Evolutionary conservation across 768 basidiomycete genomes (phyloP), one percentile per base, ranked within the genome.

Genomic region (Tephrocybe sp.): DNA sequence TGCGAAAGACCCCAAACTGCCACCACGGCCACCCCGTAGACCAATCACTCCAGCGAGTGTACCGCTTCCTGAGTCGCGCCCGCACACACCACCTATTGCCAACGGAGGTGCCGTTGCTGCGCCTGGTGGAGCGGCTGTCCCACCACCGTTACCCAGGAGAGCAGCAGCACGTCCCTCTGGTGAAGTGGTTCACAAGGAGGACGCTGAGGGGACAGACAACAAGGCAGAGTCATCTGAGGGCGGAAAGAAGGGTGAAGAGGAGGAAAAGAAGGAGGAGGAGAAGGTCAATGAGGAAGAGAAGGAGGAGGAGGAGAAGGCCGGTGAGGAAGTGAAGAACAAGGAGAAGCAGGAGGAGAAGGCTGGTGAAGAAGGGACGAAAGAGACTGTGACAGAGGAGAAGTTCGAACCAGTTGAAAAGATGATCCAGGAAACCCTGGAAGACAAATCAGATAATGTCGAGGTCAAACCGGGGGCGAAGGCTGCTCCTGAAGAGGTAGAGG

Each of bases 91-190:
- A 44, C 64, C 60, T 22, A 56, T 55, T 3, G 41, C 31, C 11
- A 21, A 24, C 41, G 30, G 44, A 19, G 39, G 21, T 9, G 27
- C 15, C 33, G 33, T 55, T 39, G 40, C 43, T 3, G 67, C 70
- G 13, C 52, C 57, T 18, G 55, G 52, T 12, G 53, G 52, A 15
- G 53, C 24, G 5, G 47, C 56, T 16, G 58, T 65, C 3, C 75
- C 76, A 5, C 86, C 86, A 0, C 86, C 86, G 2, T 63, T 89
- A 19, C 86, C 86, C 0, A 74, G 83, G 34, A 71, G 86, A 38
- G 86, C 86, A 0, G 77, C 83, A 41, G 80, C 77, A 1, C 74
- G 86, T 5, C 10, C 47, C 23, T 25, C 30, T 15, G 27, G 44
- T 12, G 40, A 29, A 19, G 21, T 38, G 8, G 11, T n/a, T 18